Evolutionary conservation across 164 flowering plant species (phyloP), one percentile per base, ranked within the genome.

Genomic region (Kalanchoe fedtschenkoi): DNA sequence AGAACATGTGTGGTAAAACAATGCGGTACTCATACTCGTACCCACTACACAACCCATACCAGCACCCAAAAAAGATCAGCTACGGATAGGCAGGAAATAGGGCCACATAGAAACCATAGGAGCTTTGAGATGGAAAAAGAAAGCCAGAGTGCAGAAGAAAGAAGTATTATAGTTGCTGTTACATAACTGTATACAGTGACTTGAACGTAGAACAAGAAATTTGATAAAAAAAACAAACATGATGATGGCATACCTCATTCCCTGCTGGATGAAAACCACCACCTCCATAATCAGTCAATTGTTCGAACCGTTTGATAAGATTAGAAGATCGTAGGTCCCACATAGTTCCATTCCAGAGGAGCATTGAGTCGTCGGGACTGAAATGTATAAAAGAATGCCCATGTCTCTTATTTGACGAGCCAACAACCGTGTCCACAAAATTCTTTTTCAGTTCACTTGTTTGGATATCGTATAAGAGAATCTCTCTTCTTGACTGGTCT

Each of bases 211-310:
- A 14, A 3, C 22, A 34, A 26, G 37, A 41, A 24, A 47, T 34
- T 5, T n/a, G n/a, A 37, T 22, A 57, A 1, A 53, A 8, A 66
- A 41, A 34, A 11, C n/a, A 6, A 44, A 26, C n/a, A 44, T 44
- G 51, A 26, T 4, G 65, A 61, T 30, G 11, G 14, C 76, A 30
- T 78, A 91, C 99, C 99, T 93, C 99, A 76, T 93, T 93, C 42
- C 99, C 96, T 69, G 95, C 81, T 61, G 99, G 99, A 79, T 90
- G 99, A 74, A 90, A 93, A 55, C 97, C 97, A 6, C 99, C 99
- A 33, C 99, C 99, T 0, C 99, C 99, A 61, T 87, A 91, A 63
- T 93, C 99, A 5, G 97, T 78, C 33, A 87, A 91, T 75, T 87
- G 93, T 62, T 93, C 99, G 79, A 93, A 90, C 0, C 85, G 87